These are phyloP conservation scores for Gaultheria prostrata DNA, from an alignment of 148 eudicot species.

Conservation along the genomic window DNA sequence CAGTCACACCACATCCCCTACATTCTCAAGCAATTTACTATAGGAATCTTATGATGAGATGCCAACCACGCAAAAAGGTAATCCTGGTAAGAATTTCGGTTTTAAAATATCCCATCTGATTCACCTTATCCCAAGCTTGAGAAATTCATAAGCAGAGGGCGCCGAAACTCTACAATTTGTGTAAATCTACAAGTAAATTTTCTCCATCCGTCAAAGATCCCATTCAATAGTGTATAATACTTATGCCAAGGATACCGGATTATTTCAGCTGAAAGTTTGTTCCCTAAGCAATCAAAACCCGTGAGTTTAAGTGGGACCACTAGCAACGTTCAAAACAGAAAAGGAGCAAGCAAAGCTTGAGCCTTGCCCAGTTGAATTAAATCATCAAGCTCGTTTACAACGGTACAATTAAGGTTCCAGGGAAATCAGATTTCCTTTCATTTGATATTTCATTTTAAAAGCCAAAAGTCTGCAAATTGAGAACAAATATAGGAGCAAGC, in stretches of 20 bases:
- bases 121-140: not conserved
- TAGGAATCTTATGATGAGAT: not conserved
- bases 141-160: not conserved
- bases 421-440: not conserved
- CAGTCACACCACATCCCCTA: not conserved
- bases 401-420: not conserved
- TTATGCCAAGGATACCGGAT: not conserved
- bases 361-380: not conserved
- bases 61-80: not conserved
- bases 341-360: not conserved
- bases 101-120: not conserved
- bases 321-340: not conserved
- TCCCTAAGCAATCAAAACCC: not conserved
- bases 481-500: too few relatives aligned
- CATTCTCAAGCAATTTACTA: not conserved
- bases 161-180: not conserved
- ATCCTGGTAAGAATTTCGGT: not conserved
- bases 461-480: not conserved
- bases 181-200: not conserved
- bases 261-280: not conserved
- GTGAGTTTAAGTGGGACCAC: not conserved
- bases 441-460: not conserved
- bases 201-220: not conserved
- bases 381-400: not conserved
- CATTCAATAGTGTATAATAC: not conserved